Evolutionary conservation across 179 eudicot genomes (phyloP).

Genomic region (Patellifolia procumbens): DNA sequence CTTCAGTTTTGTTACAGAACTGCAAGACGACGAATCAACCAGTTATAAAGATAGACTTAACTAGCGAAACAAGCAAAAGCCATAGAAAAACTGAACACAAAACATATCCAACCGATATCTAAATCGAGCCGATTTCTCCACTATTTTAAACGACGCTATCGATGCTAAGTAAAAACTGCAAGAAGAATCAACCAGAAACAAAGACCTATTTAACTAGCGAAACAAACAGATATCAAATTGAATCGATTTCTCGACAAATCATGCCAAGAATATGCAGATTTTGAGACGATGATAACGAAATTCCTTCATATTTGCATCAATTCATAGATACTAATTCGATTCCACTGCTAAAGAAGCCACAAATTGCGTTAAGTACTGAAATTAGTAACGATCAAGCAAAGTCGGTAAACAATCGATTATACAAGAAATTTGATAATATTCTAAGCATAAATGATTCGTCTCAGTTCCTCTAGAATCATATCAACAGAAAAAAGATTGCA

Average conservation of each 20-base stretch:
- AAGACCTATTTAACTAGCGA: no score
- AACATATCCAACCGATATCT: neutral
- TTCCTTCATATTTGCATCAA: neutral
- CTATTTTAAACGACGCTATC: no score
- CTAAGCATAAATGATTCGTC: no score
- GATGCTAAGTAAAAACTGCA: no score
- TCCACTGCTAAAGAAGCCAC: neutral
- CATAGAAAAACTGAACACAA: neutral
- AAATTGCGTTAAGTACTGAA: neutral
- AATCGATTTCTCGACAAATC: neutral
- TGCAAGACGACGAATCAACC: slow-evolving; percentile 24
- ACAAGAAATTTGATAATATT: neutral
- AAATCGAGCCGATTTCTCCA: neutral
- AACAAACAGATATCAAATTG: no score
- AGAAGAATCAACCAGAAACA: no score
- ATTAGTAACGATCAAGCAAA: neutral
- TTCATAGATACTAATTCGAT: neutral
- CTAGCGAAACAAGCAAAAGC: neutral
- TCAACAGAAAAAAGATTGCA: neutral
- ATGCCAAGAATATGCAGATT: neutral
- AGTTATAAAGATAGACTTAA: neutral
- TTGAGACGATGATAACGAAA: neutral
- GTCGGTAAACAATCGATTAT: neutral
- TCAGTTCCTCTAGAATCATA: neutral
- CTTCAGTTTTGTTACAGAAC: slow-evolving; percentile 10